Percentiles rank a stretch among this genome's conserved stretches.
These are phyloP conservation scores for Pleurotus eryngii DNA, from an alignment of 768 basidiomycete genomes.

Conservation along the genomic window DNA sequence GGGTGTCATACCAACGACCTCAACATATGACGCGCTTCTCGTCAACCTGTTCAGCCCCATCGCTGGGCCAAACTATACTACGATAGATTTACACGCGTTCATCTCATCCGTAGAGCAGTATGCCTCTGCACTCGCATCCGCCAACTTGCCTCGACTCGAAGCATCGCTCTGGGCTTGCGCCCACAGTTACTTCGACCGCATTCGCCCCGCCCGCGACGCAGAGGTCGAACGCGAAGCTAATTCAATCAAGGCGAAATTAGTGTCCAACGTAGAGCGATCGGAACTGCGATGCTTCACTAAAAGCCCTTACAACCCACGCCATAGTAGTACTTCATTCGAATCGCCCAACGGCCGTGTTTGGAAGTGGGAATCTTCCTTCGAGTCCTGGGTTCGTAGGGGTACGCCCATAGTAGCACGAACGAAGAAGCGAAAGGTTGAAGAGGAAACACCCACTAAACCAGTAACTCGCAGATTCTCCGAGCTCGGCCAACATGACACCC, in stretches of 20 bases:
- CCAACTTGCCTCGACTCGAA: slow-evolving; percentile 37
- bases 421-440: slow-evolving; percentile 17
- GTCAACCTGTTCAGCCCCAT: slow-evolving; percentile 13
- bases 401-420: slow-evolving; percentile 7
- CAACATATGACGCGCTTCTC: slow-evolving; percentile 27
- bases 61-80: slow-evolving; percentile 7
- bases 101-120: slow-evolving; percentile 20
- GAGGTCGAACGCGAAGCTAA: slow-evolving; percentile 21
- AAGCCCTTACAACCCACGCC: slow-evolving; percentile 8
- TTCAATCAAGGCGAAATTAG: slow-evolving; percentile 35
- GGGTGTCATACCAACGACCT: slow-evolving; percentile 13
- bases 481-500: too few species aligned
- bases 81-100: slow-evolving; percentile 9
- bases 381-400: slow-evolving; percentile 37
- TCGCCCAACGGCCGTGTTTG: slow-evolving; percentile 23
- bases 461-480: too few species aligned
- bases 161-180: slow-evolving; percentile 52
- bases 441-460: slow-evolving; percentile 9
- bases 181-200: slow-evolving; percentile 40
- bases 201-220: slow-evolving; percentile 11
- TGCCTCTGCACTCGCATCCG: slow-evolving; percentile 25
- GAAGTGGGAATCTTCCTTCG: slow-evolving; percentile 47
- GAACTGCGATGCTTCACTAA: slow-evolving; percentile 44
- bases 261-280: slow-evolving; percentile 47
- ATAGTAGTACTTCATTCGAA: background rate